A percentile compares a stretch with the other conserved stretches of the same genome.
These are phyloP conservation scores for Blastobotrys attinorum DNA, from an alignment of 805 yeast species.

Conservation along the genomic window DNA sequence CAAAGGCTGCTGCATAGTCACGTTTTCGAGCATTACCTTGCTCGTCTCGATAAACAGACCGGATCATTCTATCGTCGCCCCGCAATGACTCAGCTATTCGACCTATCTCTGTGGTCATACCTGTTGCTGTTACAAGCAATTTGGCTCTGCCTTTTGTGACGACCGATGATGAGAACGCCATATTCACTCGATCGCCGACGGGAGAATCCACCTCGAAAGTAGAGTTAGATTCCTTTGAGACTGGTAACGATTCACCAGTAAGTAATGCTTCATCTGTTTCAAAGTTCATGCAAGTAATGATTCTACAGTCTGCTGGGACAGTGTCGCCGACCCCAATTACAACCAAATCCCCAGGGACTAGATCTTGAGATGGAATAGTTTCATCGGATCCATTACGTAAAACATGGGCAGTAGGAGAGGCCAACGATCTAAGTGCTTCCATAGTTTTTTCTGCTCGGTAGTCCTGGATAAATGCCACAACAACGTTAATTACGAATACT, in stretches of 20 bases:
- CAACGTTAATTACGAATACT: constrained; percentile 55
- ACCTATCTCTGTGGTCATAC: constrained; percentile 67
- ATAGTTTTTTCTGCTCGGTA: constrained; percentile 69
- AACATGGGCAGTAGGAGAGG: constrained; percentile 65
- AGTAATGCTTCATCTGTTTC: constrained; percentile 64
- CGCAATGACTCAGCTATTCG: constrained; percentile 55
- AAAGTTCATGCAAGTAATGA: constrained; percentile 50
- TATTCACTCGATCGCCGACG: constrained; percentile 66
- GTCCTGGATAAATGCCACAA: constrained; percentile 65
- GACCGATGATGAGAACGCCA: constrained; percentile 62
- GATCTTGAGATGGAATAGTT: constrained; percentile 52
- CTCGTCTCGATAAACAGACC: constrained; percentile 36
- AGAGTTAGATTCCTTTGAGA: constrained; percentile 43
- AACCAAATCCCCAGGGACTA: constrained; percentile 70
- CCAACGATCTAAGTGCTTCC: constrained; percentile 59
- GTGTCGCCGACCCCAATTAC: constrained; percentile 63
- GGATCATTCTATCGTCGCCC: constrained; percentile 33
- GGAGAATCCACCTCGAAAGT: constrained; percentile 40
- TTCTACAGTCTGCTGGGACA: constrained; percentile 64
- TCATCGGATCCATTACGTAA: constrained; percentile 50
- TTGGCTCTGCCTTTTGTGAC: constrained; percentile 70
- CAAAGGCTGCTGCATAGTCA: constrained; percentile 40
- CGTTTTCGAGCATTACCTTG: constrained; percentile 36
- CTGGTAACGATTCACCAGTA: constrained; percentile 60
- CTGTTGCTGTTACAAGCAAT: constrained; percentile 63